Conservation (phyloP, 2,329 filamentous ascomycete species). For the Diaporthe batatas region DNA sequence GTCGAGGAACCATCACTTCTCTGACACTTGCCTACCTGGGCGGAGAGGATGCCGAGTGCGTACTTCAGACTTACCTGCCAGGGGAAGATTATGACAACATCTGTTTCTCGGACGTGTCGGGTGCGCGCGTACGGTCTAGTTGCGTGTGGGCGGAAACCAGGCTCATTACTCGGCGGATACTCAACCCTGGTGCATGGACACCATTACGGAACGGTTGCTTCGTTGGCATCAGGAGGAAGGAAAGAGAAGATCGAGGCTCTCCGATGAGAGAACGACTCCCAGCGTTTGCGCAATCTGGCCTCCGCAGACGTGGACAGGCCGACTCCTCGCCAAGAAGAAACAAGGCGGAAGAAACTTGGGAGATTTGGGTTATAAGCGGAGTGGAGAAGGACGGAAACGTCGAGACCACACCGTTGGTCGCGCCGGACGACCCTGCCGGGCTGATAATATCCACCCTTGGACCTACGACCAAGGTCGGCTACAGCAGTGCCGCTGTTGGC, state of each 20-base stretch:
- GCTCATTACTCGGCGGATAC: constrained; percentile 65
- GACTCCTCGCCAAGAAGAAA: constrained; percentile 17
- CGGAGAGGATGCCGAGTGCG: constrained; percentile 69
- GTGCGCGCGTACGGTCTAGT: constrained; percentile 57
- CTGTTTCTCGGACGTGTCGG: constrained; percentile 64
- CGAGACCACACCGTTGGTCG: constrained; percentile 61
- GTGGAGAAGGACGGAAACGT: constrained; percentile 59
- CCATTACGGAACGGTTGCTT: constrained; percentile 71
- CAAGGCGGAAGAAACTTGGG: constrained; percentile 58
- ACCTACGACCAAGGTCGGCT: constrained; percentile 73
- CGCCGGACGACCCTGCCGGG: constrained; percentile 55
- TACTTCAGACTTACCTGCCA: constrained; percentile 74
- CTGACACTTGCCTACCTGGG: constrained; percentile 76
- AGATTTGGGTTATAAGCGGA: constrained; percentile 67
- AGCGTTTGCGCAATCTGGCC: constrained; percentile 39
- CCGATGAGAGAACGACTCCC: constrained; percentile 43
- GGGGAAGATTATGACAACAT: constrained; percentile 67
- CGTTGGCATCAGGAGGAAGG: constrained; percentile 70
- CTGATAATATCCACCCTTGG: constrained; percentile 77
- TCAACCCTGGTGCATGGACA: constrained; percentile 76
- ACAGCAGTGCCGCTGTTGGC: constrained; percentile 75
- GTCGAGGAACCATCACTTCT: constrained; percentile 68
- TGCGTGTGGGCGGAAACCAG: constrained; percentile 66
- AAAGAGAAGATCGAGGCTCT: constrained; percentile 45
- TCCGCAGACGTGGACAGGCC: constrained; percentile 41